Evolutionary conservation across 2,329 filamentous ascomycete genomes (phyloP), one percentile per base, ranked within the genome.

Genomic region (Pseudogymnoascus sp.): DNA sequence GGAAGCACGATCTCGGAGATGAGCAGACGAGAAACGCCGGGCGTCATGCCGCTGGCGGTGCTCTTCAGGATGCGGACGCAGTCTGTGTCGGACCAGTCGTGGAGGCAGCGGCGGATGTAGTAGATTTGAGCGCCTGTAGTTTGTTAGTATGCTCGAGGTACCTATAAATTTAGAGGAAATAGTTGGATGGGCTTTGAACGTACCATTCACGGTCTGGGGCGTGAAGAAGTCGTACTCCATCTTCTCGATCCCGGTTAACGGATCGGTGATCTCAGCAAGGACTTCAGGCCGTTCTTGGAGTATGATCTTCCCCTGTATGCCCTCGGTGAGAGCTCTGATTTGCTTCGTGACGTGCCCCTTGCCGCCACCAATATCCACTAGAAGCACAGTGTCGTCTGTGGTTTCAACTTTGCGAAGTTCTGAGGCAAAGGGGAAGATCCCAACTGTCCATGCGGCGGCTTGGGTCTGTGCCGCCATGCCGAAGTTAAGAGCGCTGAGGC

Each of bases 11-110:
- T 64, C 21, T 73, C 71, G 39, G 68, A 66, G 36, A 73, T 68
- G 2, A 73, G 59, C 9, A 72, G 54, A 1, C 61, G 61, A 1
- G 68, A 70, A 33, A 68, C 66, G 0, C 66, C 68, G 1, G 65
- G 67, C 29, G 65, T 69, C 69, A 76, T 71, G 15, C 67, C 69
- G 13, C 65, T 66, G 5, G 61, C 65, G 10, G 73, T 63, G 9
- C 74, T 68, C 21, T 64, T 63, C 7, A 78, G 64, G 29, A 77
- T 76, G 13, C 63, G 44, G 3, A 65, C 17, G 1, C 70, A 70
- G 5, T 70, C 66, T 11, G 65, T 65, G 44, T 77, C 73, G 0
- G 71, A 67, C 74, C 74, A 77, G 62, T 77, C 74, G 54, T 77
- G 75, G 15, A 77, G 68, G 29, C 76, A 68, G 1, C 66, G 67